Percentiles rank a stretch among this genome's conserved stretches.
These are phyloP conservation scores for Pestalotiopsis sp. DNA, from an alignment of 2,329 filamentous ascomycete genomes.

Conservation along the genomic window DNA sequence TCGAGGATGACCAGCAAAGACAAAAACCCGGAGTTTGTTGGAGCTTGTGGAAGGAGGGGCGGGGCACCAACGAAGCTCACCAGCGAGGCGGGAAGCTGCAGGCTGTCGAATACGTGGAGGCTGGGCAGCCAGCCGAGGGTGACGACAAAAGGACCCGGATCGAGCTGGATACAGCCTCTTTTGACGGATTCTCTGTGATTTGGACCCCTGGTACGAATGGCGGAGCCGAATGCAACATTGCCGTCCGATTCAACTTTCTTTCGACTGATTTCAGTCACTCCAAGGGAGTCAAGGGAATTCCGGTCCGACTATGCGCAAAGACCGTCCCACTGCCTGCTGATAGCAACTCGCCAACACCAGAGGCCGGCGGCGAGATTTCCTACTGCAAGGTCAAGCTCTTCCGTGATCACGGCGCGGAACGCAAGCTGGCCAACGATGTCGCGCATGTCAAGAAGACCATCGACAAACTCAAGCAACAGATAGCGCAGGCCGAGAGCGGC, in stretches of 20 bases:
- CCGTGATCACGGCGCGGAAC: conserved; percentile 91
- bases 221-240: conserved; percentile 77
- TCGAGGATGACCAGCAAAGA: conserved; percentile 93
- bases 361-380: conserved; percentile 70
- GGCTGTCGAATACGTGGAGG: conserved; percentile 90
- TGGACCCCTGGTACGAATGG: conserved; percentile 79
- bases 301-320: conserved; percentile 89
- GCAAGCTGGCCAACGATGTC: conserved; percentile 92
- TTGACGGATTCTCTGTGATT: conserved; percentile 89
- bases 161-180: conserved; percentile 76
- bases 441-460: conserved; percentile 96
- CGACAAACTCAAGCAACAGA: conserved; percentile 93
- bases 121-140: conserved; percentile 59
- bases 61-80: conserved; percentile 94
- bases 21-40: conserved; percentile 81
- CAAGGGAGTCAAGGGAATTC: conserved; percentile 97
- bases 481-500: conserved; percentile 73
- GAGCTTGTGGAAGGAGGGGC: conserved; percentile 92
- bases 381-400: conserved; percentile 98
- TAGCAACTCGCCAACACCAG: conserved; percentile 48
- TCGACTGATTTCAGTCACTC: conserved; percentile 99
- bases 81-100: conserved; percentile 90
- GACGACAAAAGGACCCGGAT: conserved; percentile 70
- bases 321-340: conserved; percentile 68
- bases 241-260: conserved; percentile 96